A percentile compares a stretch with the other conserved stretches of the same genome.
Evolutionary conservation across 352 stramenopile species (phyloP).

Genomic region (Pythium chondricola): DNA sequence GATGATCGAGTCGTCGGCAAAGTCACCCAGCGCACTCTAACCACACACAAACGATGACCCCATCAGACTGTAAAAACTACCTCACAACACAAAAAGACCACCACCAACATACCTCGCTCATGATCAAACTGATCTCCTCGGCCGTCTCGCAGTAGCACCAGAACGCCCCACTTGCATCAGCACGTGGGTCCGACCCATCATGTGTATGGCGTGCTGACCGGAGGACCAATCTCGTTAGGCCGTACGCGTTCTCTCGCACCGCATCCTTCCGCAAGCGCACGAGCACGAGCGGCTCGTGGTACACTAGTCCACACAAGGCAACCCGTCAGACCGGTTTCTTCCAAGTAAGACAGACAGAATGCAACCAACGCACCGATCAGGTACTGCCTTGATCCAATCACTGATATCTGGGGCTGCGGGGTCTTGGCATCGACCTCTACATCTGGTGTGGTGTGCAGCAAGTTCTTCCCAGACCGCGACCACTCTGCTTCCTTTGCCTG

Average conservation of each 20-base stretch:
- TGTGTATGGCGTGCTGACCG: slow-evolving; percentile 36
- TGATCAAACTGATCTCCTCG: slow-evolving; percentile 79
- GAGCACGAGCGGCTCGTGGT: slow-evolving; percentile 67
- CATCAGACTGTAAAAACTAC: too few relatives aligned
- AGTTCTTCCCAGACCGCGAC: slow-evolving; percentile 2
- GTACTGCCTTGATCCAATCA: slow-evolving; percentile 70
- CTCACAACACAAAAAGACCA: too few relatives aligned
- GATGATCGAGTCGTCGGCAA: slow-evolving; percentile 68
- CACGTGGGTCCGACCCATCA: too few relatives aligned
- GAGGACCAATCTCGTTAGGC: slow-evolving; percentile 73
- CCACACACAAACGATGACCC: not conserved
- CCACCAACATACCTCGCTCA: slow-evolving; percentile 47
- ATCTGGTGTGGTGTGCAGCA: slow-evolving; percentile 3
- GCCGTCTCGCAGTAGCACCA: slow-evolving; percentile 84
- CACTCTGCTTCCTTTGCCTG: slow-evolving; percentile 20
- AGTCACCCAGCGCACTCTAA: slow-evolving; percentile 50
- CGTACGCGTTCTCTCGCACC: slow-evolving; percentile 65
- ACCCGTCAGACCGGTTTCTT: not conserved
- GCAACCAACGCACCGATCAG: slow-evolving; percentile 44
- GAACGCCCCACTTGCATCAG: slow-evolving; percentile 23
- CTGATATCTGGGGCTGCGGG: slow-evolving; percentile 4
- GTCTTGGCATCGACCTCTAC: slow-evolving; percentile 3
- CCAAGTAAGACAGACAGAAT: not conserved
- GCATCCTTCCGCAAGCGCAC: slow-evolving; percentile 72
- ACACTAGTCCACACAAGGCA: slow-evolving; percentile 30